Conservation (phyloP, 805 yeast genomes). For the Wickerhamiella kurtzmanii region DNA sequence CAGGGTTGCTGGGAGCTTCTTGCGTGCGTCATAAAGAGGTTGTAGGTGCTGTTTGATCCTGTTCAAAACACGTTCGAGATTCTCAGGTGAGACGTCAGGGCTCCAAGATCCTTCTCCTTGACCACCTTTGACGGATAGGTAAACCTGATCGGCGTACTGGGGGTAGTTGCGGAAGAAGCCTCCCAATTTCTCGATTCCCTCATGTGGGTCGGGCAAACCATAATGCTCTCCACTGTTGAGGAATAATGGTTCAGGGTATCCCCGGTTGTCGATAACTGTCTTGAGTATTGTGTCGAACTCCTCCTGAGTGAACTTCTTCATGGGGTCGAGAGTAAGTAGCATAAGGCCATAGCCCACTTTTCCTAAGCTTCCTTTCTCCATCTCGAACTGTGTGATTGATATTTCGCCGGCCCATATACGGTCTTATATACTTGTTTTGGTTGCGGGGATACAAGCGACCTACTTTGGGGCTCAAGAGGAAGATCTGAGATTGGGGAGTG, state of each 20-base stretch:
- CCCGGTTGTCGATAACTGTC: slow-evolving; percentile 31
- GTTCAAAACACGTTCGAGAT: slow-evolving; percentile 36
- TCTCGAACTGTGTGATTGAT: too few relatives aligned
- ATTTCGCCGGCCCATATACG: too few relatives aligned
- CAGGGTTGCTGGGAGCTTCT: slow-evolving; percentile 14
- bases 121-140: slow-evolving; percentile 60
- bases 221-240: slow-evolving; percentile 73
- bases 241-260: slow-evolving; percentile 32
- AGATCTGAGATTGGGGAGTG: too few relatives aligned
- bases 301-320: slow-evolving; percentile 38
- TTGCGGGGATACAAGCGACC: too few relatives aligned
- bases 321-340: slow-evolving; percentile 62
- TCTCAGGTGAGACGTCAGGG: slow-evolving; percentile 41
- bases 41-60: slow-evolving; percentile 21
- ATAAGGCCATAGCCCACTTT: slow-evolving; percentile 60
- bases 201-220: slow-evolving; percentile 36
- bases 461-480: too few relatives aligned
- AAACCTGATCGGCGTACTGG: slow-evolving; percentile 40
- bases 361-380: too few relatives aligned
- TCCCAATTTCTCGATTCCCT: slow-evolving; percentile 43
- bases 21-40: slow-evolving; percentile 18
- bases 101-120: slow-evolving; percentile 26
- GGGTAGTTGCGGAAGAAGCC: slow-evolving; percentile 48
- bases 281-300: slow-evolving; percentile 42
- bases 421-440: too few relatives aligned